phyloP scores from a whole-genome alignment of 2,329 filamentous ascomycete genomes.

The Emericellopsis atlantica region DNA sequence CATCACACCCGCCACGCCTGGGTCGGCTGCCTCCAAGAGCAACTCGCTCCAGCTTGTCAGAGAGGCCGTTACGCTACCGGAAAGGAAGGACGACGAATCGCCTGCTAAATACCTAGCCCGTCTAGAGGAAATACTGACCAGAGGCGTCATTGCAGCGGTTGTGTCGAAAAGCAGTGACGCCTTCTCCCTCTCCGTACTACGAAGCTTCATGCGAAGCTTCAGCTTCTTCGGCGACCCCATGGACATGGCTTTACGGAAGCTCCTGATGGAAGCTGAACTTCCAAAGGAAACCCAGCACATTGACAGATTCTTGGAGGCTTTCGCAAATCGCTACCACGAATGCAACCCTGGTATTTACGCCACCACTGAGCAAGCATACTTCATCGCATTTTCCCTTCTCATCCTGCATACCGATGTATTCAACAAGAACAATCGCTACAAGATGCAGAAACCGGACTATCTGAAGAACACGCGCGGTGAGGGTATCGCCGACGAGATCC shows the following conservation, averaged over 20 bases:
- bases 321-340: constrained; percentile 93
- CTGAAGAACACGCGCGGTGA: constrained; percentile 89
- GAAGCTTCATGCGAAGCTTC: constrained; percentile 93
- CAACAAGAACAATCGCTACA: constrained; percentile 99
- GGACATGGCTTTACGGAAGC: constrained; percentile 92
- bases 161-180: constrained; percentile 77
- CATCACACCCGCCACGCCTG: constrained; percentile 57
- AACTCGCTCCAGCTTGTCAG: constrained; percentile 71
- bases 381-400: constrained; percentile 91
- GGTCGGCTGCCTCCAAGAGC: constrained; percentile 60
- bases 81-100: constrained; percentile 76
- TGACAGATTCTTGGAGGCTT: constrained; percentile 83
- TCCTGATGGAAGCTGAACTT: constrained; percentile 91
- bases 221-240: constrained; percentile 94
- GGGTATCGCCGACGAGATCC: constrained; percentile 82
- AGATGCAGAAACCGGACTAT: constrained; percentile 95
- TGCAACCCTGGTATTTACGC: constrained; percentile 95
- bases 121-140: constrained; percentile 67
- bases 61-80: constrained; percentile 60
- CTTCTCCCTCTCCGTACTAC: constrained; percentile 71
- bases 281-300: constrained; percentile 98
- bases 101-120: constrained; percentile 79
- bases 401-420: constrained; percentile 98
- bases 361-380: constrained; percentile 89
- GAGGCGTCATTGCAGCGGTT: constrained; percentile 72